A percentile compares a stretch with the other conserved stretches of the same genome.
Conservation (phyloP, 2,329 filamentous ascomycete species). For the Metarhizium album region DNA sequence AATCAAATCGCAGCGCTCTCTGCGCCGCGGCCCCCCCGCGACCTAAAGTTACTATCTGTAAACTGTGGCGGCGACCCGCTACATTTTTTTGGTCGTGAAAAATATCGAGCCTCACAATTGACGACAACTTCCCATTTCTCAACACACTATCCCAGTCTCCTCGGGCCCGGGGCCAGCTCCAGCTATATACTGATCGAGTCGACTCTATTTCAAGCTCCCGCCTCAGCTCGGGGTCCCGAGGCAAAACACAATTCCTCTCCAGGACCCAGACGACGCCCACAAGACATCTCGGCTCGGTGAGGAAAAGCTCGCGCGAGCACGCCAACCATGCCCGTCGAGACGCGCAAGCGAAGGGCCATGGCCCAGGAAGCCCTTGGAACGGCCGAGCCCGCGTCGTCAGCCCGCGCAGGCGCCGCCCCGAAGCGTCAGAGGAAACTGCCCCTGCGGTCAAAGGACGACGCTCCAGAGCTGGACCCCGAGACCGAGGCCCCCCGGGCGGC, state of each 20-base stretch:
- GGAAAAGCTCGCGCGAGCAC: neutral
- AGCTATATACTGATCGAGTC: too few relatives aligned
- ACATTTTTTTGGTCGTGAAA: neutral
- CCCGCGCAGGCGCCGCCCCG: slow-evolving; percentile 8
- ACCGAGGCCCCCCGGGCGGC: slow-evolving; percentile 5
- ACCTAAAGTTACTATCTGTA: too few relatives aligned
- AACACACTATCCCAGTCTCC: neutral
- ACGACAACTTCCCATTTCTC: neutral
- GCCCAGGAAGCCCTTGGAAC: slow-evolving; percentile 5
- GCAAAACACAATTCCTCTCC: neutral
- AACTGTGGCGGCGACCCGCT: neutral
- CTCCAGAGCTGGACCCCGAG: slow-evolving; percentile 4
- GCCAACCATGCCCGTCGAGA: slow-evolving; percentile 10
- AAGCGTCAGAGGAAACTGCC: slow-evolving; percentile 20
- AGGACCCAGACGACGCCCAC: neutral
- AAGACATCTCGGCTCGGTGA: neutral
- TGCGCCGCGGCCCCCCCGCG: neutral
- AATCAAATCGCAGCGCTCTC: neutral
- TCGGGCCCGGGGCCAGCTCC: too few relatives aligned
- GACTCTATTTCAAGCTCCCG: too few relatives aligned
- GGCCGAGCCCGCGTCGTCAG: slow-evolving; percentile 6
- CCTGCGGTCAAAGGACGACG: slow-evolving; percentile 22
- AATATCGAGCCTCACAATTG: neutral
- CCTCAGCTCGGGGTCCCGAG: neutral
- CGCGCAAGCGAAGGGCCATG: slow-evolving; percentile 21